Percentiles rank a stretch among this genome's conserved stretches.
Evolutionary conservation across 306 rosid genomes (phyloP).

Genomic region (Phaseolus lunatus): DNA sequence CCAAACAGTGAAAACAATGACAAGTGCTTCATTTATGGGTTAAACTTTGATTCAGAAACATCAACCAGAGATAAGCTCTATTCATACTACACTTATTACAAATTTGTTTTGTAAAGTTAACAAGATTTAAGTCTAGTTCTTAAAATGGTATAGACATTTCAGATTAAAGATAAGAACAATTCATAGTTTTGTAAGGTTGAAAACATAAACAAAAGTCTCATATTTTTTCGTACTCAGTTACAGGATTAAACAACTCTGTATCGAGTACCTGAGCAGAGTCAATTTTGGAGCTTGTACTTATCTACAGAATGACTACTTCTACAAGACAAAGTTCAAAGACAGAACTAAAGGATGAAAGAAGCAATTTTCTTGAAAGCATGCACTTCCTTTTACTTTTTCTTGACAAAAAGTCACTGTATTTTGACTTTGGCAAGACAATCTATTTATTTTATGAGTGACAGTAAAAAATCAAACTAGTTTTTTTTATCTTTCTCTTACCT

Average conservation of each 20-base stretch:
- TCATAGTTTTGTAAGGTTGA: too few species aligned
- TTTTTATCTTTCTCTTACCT: constrained; percentile 53
- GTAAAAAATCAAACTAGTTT: not conserved
- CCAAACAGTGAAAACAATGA: not conserved
- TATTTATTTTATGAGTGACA: constrained; percentile 4
- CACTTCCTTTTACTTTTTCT: not conserved
- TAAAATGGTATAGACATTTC: too few species aligned
- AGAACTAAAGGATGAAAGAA: not conserved
- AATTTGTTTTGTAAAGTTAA: too few species aligned
- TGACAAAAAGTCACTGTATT: not conserved
- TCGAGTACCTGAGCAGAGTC: not conserved
- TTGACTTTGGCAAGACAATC: not conserved
- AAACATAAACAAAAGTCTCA: too few species aligned
- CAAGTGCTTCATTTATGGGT: not conserved
- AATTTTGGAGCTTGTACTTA: not conserved
- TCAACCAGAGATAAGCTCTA: too few species aligned
- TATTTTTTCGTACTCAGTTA: not conserved
- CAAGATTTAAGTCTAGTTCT: too few species aligned
- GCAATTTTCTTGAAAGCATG: not conserved
- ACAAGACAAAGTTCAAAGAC: not conserved
- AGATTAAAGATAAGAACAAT: too few species aligned
- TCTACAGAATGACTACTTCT: not conserved
- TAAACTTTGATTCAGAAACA: too few species aligned
- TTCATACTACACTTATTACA: too few species aligned
- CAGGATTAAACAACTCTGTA: not conserved